Percentiles rank a stretch among this genome's conserved stretches.
Conservation (phyloP, 1,284 basidiomycete genomes). For the Leccinum variabile region DNA sequence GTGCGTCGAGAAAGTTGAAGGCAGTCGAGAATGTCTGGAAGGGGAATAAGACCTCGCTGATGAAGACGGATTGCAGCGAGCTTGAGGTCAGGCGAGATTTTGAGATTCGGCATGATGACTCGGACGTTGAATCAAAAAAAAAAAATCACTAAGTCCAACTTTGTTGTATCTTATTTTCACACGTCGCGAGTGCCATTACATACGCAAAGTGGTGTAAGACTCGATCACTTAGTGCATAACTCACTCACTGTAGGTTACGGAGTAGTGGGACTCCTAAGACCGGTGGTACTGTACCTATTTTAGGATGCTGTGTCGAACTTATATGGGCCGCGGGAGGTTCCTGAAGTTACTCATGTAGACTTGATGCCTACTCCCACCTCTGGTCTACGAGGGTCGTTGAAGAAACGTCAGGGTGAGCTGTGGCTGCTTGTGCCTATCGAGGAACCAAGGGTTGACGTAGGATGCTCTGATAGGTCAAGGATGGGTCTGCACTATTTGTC, state of each 20-base stretch:
- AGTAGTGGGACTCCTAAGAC: constrained; percentile 1
- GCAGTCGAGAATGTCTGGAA: not conserved
- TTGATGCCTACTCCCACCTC: constrained; percentile 26
- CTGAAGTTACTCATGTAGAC: constrained; percentile 3
- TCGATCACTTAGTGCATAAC: too few relatives aligned
- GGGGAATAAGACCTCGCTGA: not conserved
- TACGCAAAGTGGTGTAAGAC: too few relatives aligned
- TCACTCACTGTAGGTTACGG: too few relatives aligned
- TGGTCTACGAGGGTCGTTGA: constrained; percentile 21
- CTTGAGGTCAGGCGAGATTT: not conserved
- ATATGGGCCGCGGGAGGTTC: constrained; percentile 16
- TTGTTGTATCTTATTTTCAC: too few relatives aligned
- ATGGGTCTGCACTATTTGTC: constrained; percentile 28
- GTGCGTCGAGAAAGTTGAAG: not conserved
- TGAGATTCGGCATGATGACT: not conserved
- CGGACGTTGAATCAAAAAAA: not conserved
- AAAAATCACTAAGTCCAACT: not conserved
- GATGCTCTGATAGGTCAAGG: constrained; percentile 15
- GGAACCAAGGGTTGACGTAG: constrained; percentile 5
- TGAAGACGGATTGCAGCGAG: not conserved
- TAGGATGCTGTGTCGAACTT: constrained; percentile 21
- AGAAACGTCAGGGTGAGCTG: constrained; percentile 28
- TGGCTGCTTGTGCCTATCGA: not conserved
- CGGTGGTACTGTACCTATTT: constrained; percentile 9
- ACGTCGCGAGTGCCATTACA: too few relatives aligned